Evolutionary conservation across 1,284 basidiomycete species (phyloP).

Genomic region (Cryptococcus hybrid): DNA sequence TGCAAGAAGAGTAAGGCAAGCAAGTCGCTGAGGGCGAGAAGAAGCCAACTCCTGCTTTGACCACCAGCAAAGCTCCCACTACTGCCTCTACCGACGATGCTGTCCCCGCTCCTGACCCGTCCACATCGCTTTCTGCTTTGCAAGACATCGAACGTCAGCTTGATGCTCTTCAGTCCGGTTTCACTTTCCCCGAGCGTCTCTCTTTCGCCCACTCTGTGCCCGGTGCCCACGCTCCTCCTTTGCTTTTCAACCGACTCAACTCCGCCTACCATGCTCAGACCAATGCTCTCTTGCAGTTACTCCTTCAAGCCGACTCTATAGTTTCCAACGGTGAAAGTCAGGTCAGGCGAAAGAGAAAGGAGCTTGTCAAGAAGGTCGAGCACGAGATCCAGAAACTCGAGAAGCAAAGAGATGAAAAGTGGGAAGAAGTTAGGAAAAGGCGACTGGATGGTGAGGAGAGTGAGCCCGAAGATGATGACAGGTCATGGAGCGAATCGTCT

Average conservation of each 20-base stretch:
- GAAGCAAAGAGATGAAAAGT: constrained; percentile 46
- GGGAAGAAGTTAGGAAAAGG: constrained; percentile 36
- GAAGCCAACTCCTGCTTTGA: constrained; percentile 14
- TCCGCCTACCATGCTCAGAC: constrained; percentile 61
- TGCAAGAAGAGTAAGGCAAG: constrained; percentile 7
- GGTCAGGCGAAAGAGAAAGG: constrained; percentile 60
- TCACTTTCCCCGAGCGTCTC: constrained; percentile 40
- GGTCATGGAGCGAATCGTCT: constrained; percentile 8
- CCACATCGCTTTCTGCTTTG: constrained; percentile 30
- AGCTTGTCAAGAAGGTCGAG: constrained; percentile 63
- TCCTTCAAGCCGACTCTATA: constrained; percentile 64
- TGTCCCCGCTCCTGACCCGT: constrained; percentile 5
- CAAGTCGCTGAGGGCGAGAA: constrained; percentile 18
- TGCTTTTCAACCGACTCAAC: constrained; percentile 54
- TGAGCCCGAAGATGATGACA: constrained; percentile 25
- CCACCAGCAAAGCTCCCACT: constrained; percentile 20
- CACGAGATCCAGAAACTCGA: constrained; percentile 59
- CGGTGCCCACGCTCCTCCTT: constrained; percentile 19
- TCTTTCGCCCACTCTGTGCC: constrained; percentile 28
- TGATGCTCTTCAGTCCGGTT: constrained; percentile 18
- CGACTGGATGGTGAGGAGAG: constrained; percentile 34
- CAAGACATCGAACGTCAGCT: constrained; percentile 32
- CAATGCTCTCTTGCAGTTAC: constrained; percentile 58
- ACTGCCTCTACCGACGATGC: constrained; percentile 4
- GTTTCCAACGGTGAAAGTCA: constrained; percentile 61